Percentiles rank a stretch among this genome's conserved stretches.
Conservation (phyloP, 805 yeast genomes). For the Lipomyces lipofer region DNA sequence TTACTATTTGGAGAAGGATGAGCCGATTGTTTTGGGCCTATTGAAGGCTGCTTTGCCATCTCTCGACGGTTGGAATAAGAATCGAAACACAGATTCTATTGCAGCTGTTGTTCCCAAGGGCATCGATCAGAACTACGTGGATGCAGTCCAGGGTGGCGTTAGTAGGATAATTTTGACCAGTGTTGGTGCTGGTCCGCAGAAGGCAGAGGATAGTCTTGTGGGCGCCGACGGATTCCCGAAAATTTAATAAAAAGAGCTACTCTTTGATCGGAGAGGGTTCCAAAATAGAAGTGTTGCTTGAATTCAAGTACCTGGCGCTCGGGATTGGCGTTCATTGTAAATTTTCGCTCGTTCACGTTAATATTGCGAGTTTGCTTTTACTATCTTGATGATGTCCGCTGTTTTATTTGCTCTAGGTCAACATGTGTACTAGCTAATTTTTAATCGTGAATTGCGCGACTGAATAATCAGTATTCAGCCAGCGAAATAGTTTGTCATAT, state of each 20-base stretch:
- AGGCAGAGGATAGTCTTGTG: constrained; percentile 56
- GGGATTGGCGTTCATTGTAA: too few relatives aligned
- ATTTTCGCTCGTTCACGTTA: too few relatives aligned
- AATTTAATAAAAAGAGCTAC: too few relatives aligned
- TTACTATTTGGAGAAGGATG: constrained; percentile 79
- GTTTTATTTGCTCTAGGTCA: too few relatives aligned
- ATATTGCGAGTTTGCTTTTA: background rate
- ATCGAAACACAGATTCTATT: constrained; percentile 37
- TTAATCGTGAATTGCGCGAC: too few relatives aligned
- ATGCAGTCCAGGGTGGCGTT: constrained; percentile 66
- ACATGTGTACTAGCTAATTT: too few relatives aligned
- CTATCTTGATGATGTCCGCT: background rate
- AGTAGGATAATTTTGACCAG: constrained; percentile 79
- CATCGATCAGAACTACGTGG: constrained; percentile 47
- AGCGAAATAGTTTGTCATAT: too few relatives aligned
- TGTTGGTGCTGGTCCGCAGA: constrained; percentile 86
- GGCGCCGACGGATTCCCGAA: constrained; percentile 64
- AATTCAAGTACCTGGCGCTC: too few relatives aligned
- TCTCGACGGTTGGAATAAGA: constrained; percentile 68
- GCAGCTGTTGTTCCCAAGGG: constrained; percentile 37
- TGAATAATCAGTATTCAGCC: too few relatives aligned
- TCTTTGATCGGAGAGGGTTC: too few relatives aligned
- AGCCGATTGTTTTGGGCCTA: constrained; percentile 68
- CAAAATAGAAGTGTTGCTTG: too few relatives aligned
- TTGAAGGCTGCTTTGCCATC: constrained; percentile 59